Percentiles rank a stretch among this genome's conserved stretches.
phyloP scores from a whole-genome alignment of 2,329 filamentous ascomycete species.

The Ceratocystis papillata region DNA sequence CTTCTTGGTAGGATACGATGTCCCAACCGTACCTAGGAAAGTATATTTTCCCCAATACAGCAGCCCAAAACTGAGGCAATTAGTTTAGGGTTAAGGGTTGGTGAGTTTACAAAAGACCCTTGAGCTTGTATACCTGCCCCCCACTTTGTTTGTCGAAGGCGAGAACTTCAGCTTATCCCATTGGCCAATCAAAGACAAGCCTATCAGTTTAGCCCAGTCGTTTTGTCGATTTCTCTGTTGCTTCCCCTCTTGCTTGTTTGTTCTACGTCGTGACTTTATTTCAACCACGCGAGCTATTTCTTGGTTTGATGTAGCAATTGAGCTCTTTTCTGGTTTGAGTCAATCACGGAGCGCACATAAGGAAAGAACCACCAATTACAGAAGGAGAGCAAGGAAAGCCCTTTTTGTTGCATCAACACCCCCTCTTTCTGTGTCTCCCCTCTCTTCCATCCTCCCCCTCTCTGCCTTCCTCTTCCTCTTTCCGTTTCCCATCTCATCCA shows the following conservation, averaged over 20 bases:
- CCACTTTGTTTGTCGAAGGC: constrained; percentile 3
- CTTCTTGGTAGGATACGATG: too few relatives aligned
- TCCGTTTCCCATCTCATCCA: neutral
- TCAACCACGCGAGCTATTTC: constrained; percentile 6
- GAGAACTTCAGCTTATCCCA: constrained; percentile 3
- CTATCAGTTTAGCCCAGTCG: neutral
- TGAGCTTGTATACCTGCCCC: neutral
- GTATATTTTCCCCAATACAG: too few relatives aligned
- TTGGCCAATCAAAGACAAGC: constrained; percentile 1
- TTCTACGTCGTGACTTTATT: constrained; percentile 9
- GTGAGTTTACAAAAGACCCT: neutral
- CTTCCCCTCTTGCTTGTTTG: constrained; percentile 10
- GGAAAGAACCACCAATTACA: neutral
- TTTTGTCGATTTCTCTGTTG: neutral
- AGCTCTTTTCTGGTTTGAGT: neutral
- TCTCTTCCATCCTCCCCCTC: neutral
- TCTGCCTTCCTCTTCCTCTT: neutral
- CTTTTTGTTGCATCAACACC: constrained; percentile 10
- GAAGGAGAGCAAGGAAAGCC: neutral
- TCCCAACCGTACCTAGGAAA: too few relatives aligned
- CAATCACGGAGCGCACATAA: neutral
- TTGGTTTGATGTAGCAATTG: neutral
- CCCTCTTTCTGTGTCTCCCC: neutral
- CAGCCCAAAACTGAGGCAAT: too few relatives aligned
- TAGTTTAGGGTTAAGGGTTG: neutral